phyloP scores from a whole-genome alignment of 2,329 filamentous ascomycete species.

The Fusarium dimerum region DNA sequence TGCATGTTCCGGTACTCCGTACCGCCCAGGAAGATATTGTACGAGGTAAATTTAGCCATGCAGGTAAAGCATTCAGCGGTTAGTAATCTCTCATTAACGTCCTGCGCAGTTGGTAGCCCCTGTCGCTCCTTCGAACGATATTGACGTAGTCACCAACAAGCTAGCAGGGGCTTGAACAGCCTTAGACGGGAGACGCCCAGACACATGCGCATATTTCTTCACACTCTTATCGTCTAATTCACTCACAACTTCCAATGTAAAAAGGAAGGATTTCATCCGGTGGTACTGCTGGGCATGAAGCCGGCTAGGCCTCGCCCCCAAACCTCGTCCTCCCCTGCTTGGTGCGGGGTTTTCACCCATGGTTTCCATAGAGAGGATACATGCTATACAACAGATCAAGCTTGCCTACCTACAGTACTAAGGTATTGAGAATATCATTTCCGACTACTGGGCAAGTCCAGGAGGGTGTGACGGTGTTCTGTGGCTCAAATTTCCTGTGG shows the following conservation, averaged over 20 bases:
- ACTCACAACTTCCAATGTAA: not conserved
- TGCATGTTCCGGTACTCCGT: not conserved
- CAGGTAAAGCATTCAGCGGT: slow-evolving; percentile 9
- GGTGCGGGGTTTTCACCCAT: no score
- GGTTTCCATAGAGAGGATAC: no score
- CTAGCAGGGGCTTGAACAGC: slow-evolving; percentile 1
- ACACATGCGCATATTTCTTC: slow-evolving; percentile 9
- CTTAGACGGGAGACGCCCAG: not conserved
- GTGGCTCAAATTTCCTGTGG: not conserved
- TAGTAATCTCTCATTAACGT: slow-evolving; percentile 2
- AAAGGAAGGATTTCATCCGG: not conserved
- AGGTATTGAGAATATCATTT: no score
- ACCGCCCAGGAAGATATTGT: not conserved
- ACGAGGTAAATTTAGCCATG: slow-evolving; percentile 14
- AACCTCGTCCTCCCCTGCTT: no score
- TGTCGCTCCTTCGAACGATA: slow-evolving; percentile 7
- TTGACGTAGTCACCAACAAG: slow-evolving; percentile 6
- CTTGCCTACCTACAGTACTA: not conserved
- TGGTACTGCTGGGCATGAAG: no score
- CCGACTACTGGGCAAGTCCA: no score
- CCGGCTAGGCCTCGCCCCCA: no score
- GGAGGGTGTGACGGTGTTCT: not conserved
- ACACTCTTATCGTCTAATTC: slow-evolving; percentile 7
- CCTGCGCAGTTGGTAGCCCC: not conserved
- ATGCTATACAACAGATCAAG: no score